Evolutionary conservation across 2,329 filamentous ascomycete genomes (phyloP).

Genomic region (Botrytis fabae): DNA sequence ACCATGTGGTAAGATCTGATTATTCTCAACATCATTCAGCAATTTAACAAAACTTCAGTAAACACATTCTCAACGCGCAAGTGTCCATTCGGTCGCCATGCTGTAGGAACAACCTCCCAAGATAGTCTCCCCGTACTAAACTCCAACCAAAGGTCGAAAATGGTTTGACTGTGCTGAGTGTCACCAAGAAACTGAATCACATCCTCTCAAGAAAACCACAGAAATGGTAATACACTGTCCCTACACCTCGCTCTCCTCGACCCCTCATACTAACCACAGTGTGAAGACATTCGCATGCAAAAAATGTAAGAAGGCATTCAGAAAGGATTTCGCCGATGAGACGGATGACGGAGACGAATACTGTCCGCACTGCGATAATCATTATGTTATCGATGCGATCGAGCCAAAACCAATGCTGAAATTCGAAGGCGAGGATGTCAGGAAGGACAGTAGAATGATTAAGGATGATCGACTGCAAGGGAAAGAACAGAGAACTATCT

Average conservation of each 20-base stretch:
- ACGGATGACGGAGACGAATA: slow-evolving; percentile 98
- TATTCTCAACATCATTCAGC: slow-evolving; percentile 11
- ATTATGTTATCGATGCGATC: slow-evolving; percentile 88
- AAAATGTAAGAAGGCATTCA: slow-evolving; percentile 98
- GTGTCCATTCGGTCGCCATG: slow-evolving; percentile 94
- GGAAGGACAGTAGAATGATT: slow-evolving; percentile 86
- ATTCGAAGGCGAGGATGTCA: slow-evolving; percentile 86
- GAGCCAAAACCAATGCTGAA: slow-evolving; percentile 80
- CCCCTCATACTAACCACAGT: slow-evolving; percentile 7
- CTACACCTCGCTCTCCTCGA: slow-evolving; percentile 12
- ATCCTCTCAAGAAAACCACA: slow-evolving; percentile 71
- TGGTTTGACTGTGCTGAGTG: slow-evolving; percentile 99
- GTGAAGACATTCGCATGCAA: slow-evolving; percentile 86
- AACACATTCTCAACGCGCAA: slow-evolving; percentile 97
- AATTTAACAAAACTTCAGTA: slow-evolving; percentile 55
- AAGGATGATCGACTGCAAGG: slow-evolving; percentile 77
- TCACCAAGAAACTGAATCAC: slow-evolving; percentile 77
- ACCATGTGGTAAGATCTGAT: slow-evolving; percentile 38
- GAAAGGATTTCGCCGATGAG: slow-evolving; percentile 78
- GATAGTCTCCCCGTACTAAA: slow-evolving; percentile 16
- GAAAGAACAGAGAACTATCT: slow-evolving; percentile 64
- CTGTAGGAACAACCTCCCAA: slow-evolving; percentile 59
- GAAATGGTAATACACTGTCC: slow-evolving; percentile 65
- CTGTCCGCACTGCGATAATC: slow-evolving; percentile 98
- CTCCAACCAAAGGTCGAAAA: slow-evolving; percentile 65